These are phyloP conservation scores for Theileria orientalis DNA, from an alignment of 169 alveolate species.

Conservation along the genomic window DNA sequence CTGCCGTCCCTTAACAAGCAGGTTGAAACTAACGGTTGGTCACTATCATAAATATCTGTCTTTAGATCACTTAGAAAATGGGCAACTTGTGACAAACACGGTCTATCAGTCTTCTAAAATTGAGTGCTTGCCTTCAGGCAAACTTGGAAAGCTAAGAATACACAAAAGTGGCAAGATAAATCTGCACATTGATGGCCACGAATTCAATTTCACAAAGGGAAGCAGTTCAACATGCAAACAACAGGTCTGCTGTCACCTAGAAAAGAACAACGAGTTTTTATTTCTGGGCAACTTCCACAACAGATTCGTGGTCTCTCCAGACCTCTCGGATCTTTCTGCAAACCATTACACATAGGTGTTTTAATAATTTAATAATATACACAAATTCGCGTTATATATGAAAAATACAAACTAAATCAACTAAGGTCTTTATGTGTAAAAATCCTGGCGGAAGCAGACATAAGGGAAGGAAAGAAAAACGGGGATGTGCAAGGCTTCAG, in stretches of 20 bases:
- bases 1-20: constrained; percentile 55
- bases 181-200: constrained; percentile 61
- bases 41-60: not conserved
- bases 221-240: constrained; percentile 54
- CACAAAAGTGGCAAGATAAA: constrained; percentile 56
- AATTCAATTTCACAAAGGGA: constrained; percentile 50
- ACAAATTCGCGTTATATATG: not conserved
- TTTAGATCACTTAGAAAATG: not conserved
- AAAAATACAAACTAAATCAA: not conserved
- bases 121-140: constrained; percentile 53
- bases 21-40: constrained; percentile 14
- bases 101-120: constrained; percentile 42
- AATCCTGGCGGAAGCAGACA: not conserved
- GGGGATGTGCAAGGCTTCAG: too few relatives aligned
- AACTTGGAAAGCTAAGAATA: constrained; percentile 45
- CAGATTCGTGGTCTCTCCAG: constrained; percentile 61
- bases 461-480: not conserved
- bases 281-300: constrained; percentile 56
- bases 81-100: constrained; percentile 1
- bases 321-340: constrained; percentile 2
- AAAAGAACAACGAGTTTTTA: constrained; percentile 59
- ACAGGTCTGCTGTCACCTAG: constrained; percentile 58
- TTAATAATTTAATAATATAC: not conserved
- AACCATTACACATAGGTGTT: constrained; percentile 6
- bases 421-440: not conserved